phyloP scores from a whole-genome alignment of 176 grass and related monocot species.

The Eleusine coracana region DNA sequence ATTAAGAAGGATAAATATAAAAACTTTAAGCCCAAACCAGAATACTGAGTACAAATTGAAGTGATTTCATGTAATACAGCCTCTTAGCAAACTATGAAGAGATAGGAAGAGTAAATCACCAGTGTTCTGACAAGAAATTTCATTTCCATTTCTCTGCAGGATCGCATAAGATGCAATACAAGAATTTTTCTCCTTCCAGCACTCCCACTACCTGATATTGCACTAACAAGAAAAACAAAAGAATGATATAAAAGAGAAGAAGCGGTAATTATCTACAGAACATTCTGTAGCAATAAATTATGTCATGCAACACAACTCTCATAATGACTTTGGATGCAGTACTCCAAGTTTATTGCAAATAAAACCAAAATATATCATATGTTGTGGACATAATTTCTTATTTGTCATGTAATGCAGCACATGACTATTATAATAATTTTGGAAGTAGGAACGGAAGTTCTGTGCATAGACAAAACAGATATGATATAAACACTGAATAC shows the following conservation, averaged over 20 bases:
- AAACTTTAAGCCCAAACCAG: conserved; percentile 43
- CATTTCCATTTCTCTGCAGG: conserved; percentile 96
- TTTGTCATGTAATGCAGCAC: conserved; percentile 14
- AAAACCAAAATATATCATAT: not conserved
- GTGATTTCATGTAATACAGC: not conserved
- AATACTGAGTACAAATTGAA: conserved; percentile 21
- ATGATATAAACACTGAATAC: conserved; percentile 13
- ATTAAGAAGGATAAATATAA: conserved; percentile 32
- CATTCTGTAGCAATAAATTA: not conserved
- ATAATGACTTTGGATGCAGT: not conserved
- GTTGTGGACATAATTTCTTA: not conserved
- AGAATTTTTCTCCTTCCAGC: conserved; percentile 70
- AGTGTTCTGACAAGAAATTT: conserved; percentile 97
- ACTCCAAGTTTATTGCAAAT: not conserved
- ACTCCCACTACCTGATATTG: conserved; percentile 86
- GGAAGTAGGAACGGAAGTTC: not conserved
- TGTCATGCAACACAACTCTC: conserved; percentile 8
- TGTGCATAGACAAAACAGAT: conserved; percentile 4
- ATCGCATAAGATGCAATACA: conserved; percentile 85
- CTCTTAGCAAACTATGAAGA: conserved; percentile 28
- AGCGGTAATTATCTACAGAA: conserved; percentile 12
- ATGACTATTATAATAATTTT: not conserved
- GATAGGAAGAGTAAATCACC: conserved; percentile 55
- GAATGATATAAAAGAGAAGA: conserved; percentile 21
- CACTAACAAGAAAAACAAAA: conserved; percentile 56